These are phyloP conservation scores for Phoma sp. DNA, from an alignment of 2,329 filamentous ascomycete species.

Conservation along the genomic window DNA sequence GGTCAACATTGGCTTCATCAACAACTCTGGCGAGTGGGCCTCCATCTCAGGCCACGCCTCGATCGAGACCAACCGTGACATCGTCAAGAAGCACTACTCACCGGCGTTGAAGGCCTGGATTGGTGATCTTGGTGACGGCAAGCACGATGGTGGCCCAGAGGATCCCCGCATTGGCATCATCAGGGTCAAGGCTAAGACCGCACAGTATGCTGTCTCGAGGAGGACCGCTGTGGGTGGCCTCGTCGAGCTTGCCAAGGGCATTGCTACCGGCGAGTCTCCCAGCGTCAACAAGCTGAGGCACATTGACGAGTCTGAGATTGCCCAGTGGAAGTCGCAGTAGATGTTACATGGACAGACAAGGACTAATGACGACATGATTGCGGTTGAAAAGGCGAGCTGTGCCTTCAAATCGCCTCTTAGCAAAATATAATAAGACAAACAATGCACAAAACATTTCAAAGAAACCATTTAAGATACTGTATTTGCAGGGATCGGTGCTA, in stretches of 20 bases:
- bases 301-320: constrained; percentile 60
- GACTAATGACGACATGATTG: constrained; percentile 1
- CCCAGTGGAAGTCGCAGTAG: constrained; percentile 46
- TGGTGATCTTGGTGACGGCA: constrained; percentile 78
- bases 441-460: constrained; percentile 17
- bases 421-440: constrained; percentile 7
- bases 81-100: constrained; percentile 73
- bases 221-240: constrained; percentile 69
- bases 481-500: not conserved
- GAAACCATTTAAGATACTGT: not conserved
- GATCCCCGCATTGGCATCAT: constrained; percentile 86
- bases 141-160: constrained; percentile 79
- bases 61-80: constrained; percentile 71
- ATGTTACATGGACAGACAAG: not conserved
- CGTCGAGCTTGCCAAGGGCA: constrained; percentile 76
- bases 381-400: not conserved
- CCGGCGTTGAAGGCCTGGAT: constrained; percentile 80
- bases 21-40: constrained; percentile 80
- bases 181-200: constrained; percentile 72
- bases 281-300: constrained; percentile 78
- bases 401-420: not conserved
- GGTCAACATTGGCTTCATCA: constrained; percentile 83
- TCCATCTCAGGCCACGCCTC: constrained; percentile 77
- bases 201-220: constrained; percentile 70
- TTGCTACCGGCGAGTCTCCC: constrained; percentile 73